Conservation (phyloP, 495 filamentous ascomycete genomes). For the Podospora comata region DNA sequence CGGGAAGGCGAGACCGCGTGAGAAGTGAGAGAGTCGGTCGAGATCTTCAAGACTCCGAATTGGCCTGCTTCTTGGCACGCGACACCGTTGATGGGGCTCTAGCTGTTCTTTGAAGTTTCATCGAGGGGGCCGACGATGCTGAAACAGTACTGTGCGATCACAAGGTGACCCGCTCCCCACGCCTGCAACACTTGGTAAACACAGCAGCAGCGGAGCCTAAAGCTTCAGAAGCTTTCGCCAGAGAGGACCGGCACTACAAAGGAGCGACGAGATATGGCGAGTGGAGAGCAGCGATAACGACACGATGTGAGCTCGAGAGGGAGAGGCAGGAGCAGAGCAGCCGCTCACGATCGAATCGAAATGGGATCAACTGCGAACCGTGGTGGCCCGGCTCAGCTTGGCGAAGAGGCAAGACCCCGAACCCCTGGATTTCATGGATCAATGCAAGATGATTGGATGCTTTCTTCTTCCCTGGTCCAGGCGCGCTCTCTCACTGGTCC, state of each 20-base stretch:
- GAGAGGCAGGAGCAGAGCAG: neutral
- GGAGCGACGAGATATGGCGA: neutral
- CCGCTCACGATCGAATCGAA: neutral
- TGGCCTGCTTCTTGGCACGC: conserved; percentile 28
- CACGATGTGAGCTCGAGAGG: neutral
- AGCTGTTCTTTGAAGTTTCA: conserved; percentile 26
- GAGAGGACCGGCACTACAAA: neutral
- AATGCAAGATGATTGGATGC: neutral
- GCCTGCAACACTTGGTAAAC: conserved; percentile 1
- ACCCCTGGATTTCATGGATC: neutral
- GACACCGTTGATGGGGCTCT: conserved; percentile 18
- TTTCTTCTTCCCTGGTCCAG: neutral
- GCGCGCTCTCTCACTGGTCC: neutral
- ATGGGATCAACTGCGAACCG: neutral
- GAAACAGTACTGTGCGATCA: conserved; percentile 25
- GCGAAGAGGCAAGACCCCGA: neutral
- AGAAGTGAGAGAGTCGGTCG: conserved; percentile 15
- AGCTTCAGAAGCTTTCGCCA: neutral
- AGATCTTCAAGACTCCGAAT: conserved; percentile 24
- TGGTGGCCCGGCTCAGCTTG: neutral
- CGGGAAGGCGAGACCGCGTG: conserved; percentile 16
- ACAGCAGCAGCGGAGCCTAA: neutral
- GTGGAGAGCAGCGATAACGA: neutral
- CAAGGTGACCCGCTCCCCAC: conserved; percentile 19
- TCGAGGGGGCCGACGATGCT: conserved; percentile 27